Percentiles rank a stretch among this genome's conserved stretches.
These are phyloP conservation scores for Helichrysum umbraculigerum DNA, from an alignment of 129 eudicot species.

Conservation along the genomic window DNA sequence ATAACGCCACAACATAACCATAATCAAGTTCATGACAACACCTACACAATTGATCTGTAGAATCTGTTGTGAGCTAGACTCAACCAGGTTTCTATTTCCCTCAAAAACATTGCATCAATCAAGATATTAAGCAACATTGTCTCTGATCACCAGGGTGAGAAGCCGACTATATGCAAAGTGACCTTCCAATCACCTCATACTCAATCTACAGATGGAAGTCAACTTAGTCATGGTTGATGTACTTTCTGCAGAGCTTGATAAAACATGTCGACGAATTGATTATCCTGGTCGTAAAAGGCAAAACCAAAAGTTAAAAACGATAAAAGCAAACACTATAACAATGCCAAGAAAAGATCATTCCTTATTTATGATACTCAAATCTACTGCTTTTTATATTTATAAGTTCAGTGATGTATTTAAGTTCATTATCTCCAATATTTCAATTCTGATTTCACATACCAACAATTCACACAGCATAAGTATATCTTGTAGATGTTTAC, in stretches of 20 bases:
- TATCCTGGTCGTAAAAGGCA: constrained; percentile 42
- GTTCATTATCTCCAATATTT: background rate
- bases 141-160: background rate
- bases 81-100: background rate
- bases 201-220: constrained; percentile 3
- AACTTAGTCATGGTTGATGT: constrained; percentile 40
- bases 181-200: constrained; percentile 12
- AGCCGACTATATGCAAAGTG: constrained; percentile 7
- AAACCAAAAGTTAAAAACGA: background rate
- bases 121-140: background rate
- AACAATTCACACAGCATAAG: background rate
- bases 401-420: background rate
- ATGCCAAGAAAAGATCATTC: background rate
- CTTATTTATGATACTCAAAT: background rate
- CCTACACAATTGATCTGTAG: constrained; percentile 10
- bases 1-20: constrained; percentile 8
- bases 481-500: background rate
- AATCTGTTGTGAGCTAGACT: background rate
- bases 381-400: background rate
- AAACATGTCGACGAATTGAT: constrained; percentile 67
- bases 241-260: constrained; percentile 54
- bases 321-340: background rate
- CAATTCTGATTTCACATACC: background rate
- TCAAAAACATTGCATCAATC: background rate
- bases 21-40: background rate